phyloP scores from a whole-genome alignment of 768 basidiomycete genomes.

The Mycena belliarum region DNA sequence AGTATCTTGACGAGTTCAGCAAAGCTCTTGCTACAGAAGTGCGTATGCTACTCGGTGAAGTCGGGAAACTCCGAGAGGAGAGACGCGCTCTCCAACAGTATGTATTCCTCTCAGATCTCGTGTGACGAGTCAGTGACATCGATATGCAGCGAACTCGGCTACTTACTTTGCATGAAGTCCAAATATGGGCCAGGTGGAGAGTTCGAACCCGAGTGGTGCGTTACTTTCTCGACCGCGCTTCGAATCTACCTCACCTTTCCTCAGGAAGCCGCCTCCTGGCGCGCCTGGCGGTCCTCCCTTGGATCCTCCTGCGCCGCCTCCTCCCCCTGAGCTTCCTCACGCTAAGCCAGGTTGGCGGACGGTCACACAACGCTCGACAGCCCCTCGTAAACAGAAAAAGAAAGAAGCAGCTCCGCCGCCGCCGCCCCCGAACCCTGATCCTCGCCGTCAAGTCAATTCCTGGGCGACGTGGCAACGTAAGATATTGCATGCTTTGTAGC shows the following conservation, averaged over 20 bases:
- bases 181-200: constrained; percentile 86
- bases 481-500: constrained; percentile 28
- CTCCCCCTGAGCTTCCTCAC: constrained; percentile 43
- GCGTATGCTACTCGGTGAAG: constrained; percentile 79
- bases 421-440: constrained; percentile 37
- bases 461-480: constrained; percentile 73
- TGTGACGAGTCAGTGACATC: not conserved
- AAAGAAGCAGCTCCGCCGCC: constrained; percentile 39
- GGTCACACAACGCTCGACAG: constrained; percentile 35
- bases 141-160: constrained; percentile 67
- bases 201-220: constrained; percentile 80
- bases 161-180: constrained; percentile 65
- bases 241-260: not conserved
- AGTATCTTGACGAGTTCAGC: constrained; percentile 90
- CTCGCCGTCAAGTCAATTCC: constrained; percentile 46
- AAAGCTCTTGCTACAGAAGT: constrained; percentile 82
- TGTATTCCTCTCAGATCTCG: constrained; percentile 30
- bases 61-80: constrained; percentile 81
- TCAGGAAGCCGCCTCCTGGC: constrained; percentile 50
- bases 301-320: constrained; percentile 38
- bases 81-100: constrained; percentile 78
- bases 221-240: not conserved
- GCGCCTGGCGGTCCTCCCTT: constrained; percentile 44
- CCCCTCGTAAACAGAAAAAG: constrained; percentile 45
- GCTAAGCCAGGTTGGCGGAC: constrained; percentile 66